phyloP scores from a whole-genome alignment of 2,329 filamentous ascomycete species.

The Aspergillus tamarii region DNA sequence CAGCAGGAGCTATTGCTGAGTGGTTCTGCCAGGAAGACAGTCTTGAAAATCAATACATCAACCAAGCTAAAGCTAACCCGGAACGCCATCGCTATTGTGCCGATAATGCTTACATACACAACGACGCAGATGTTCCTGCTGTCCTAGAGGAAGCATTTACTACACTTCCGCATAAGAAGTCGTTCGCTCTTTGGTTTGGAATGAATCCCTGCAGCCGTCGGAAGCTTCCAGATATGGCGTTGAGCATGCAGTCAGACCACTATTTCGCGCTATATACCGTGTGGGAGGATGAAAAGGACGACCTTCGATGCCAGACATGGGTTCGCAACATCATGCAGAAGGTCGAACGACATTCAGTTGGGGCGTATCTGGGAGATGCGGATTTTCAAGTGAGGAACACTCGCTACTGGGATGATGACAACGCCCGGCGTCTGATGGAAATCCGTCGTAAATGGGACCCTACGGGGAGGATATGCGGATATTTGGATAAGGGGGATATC shows the following conservation, averaged over 20 bases:
- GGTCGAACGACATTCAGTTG: slow-evolving; percentile 48
- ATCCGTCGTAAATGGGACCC: slow-evolving; percentile 36
- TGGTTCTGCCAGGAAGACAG: slow-evolving; percentile 40
- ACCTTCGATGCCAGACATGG: slow-evolving; percentile 51
- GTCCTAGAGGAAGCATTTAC: slow-evolving; percentile 54
- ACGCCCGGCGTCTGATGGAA: slow-evolving; percentile 47
- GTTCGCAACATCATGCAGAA: slow-evolving; percentile 44
- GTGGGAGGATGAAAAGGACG: slow-evolving; percentile 53
- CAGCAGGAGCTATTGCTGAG: slow-evolving; percentile 41
- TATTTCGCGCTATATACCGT: slow-evolving; percentile 59
- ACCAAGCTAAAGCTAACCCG: slow-evolving; percentile 54
- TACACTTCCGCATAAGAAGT: slow-evolving; percentile 50
- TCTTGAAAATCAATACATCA: slow-evolving; percentile 38
- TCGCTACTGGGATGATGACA: slow-evolving; percentile 53
- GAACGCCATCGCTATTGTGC: slow-evolving; percentile 52
- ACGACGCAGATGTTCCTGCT: slow-evolving; percentile 50
- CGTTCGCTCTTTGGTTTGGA: slow-evolving; percentile 54
- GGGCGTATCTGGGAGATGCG: slow-evolving; percentile 59
- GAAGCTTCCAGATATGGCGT: slow-evolving; percentile 54
- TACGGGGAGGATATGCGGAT: slow-evolving; percentile 41
- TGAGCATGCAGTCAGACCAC: slow-evolving; percentile 59
- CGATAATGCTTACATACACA: slow-evolving; percentile 56
- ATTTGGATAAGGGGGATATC: slow-evolving; percentile 23
- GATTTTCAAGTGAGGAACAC: slow-evolving; percentile 55
- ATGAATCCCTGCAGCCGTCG: slow-evolving; percentile 55